phyloP scores from a whole-genome alignment of 371 early-diverging fungal genomes.

The Apophysomyces trapeziformis region DNA sequence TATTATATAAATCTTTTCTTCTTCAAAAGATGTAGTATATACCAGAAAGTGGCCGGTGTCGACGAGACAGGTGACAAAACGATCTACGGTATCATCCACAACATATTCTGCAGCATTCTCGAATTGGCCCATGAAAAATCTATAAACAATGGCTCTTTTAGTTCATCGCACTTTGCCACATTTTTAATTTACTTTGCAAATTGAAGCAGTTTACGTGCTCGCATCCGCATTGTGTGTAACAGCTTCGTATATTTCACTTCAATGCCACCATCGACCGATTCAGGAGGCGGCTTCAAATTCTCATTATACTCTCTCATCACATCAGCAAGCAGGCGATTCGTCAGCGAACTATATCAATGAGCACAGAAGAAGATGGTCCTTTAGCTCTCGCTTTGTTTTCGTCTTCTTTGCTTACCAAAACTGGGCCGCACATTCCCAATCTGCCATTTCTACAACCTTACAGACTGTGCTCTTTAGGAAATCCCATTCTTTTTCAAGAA shows the following conservation, averaged over 20 bases:
- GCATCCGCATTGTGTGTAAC: slow-evolving; percentile 67
- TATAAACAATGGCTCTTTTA: slow-evolving; percentile 11
- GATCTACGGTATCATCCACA: slow-evolving; percentile 53
- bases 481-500: slow-evolving; percentile 84
- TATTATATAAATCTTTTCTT: slow-evolving; percentile 65
- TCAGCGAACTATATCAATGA: slow-evolving; percentile 39
- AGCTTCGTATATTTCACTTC: slow-evolving; percentile 64
- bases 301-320: slow-evolving; percentile 57
- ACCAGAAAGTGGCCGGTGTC: slow-evolving; percentile 73
- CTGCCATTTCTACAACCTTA: slow-evolving; percentile 73
- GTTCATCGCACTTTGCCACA: not conserved
- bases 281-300: slow-evolving; percentile 42
- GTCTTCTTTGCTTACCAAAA: slow-evolving; percentile 61
- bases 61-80: slow-evolving; percentile 61
- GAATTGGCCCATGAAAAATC: slow-evolving; percentile 66
- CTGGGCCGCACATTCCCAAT: slow-evolving; percentile 76
- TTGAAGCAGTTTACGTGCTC: slow-evolving; percentile 67
- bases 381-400: not conserved
- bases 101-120: slow-evolving; percentile 80
- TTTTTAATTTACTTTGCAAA: slow-evolving; percentile 55
- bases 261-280: slow-evolving; percentile 51
- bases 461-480: slow-evolving; percentile 70
- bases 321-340: slow-evolving; percentile 48
- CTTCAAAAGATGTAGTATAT: slow-evolving; percentile 69
- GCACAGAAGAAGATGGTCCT: not conserved